Base-by-base conservation (phyloP, 192 early-diverging fungal species). In the Umbelopsis ramanniana region DNA sequence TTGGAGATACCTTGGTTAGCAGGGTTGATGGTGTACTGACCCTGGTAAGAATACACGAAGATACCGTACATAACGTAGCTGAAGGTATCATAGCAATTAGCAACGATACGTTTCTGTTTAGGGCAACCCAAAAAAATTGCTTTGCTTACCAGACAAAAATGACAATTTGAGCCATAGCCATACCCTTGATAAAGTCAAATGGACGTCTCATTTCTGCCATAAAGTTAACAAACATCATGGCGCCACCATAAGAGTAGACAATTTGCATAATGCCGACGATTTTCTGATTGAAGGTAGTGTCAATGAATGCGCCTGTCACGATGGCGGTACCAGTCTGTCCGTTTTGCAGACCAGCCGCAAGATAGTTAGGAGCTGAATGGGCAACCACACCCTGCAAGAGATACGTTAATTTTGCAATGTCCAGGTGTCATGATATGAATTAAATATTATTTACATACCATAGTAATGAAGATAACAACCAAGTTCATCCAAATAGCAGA, bases 141-240 rank as follows among this genome's bases (percentile, higher is more conserved):
- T 15, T 2, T 50, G 6, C 17, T 50, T 21, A 50, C 35, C 48
- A 35, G 24, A 40, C 23, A 52, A 45, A 75, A 40, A 75, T 75
- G 43, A 75, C 37, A 22, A 38, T 11, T 17, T 75, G 74, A 24
- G 74, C 67, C 6, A 35, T 19, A n/a, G 37, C 50, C 74, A 75
- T 75, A 43, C 68, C 74, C 19, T 69, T 75, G 50, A 45, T 72
- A 35, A 75, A 75, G n/a, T 75, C 74, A 21, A 54, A 50, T 48
- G 74, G 74, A 21, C 74, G 68, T 15, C 53, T 37, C 74, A 75
- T 75, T 57, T 75, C 74, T 15, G 68, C 68, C 74, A 75, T 52
- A 23, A 75, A 70, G 35, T 75, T 50, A 26, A 55, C 37, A 23
- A 75, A 75, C 48, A 75, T 55, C 74, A 75, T 75, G 68, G 74